phyloP scores from a whole-genome alignment of 1,284 basidiomycete species.

The Testicularia cyperi region DNA sequence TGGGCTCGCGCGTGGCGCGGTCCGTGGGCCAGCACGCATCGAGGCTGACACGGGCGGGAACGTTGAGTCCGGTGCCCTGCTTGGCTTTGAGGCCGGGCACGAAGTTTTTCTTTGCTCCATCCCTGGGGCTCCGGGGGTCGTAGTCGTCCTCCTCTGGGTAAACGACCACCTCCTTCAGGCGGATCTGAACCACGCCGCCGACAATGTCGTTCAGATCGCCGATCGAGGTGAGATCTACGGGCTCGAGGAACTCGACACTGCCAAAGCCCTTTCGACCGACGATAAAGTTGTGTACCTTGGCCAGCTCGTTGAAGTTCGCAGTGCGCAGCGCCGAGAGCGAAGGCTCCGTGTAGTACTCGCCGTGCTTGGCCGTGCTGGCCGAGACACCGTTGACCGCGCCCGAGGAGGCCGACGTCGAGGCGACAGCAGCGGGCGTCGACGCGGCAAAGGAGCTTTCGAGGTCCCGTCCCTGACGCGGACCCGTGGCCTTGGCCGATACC shows the following conservation, averaged over 20 bases:
- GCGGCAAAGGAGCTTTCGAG: slow-evolving; percentile 36
- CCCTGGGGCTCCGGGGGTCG: slow-evolving; percentile 48
- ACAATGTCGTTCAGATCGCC: slow-evolving; percentile 77
- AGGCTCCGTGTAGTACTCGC: slow-evolving; percentile 55
- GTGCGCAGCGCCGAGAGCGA: slow-evolving; percentile 44
- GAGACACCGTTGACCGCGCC: slow-evolving; percentile 5
- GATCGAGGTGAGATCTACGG: slow-evolving; percentile 84
- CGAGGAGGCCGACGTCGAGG: slow-evolving; percentile 3
- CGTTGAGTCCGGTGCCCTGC: slow-evolving; percentile 83
- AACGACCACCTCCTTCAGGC: slow-evolving; percentile 86
- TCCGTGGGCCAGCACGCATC: slow-evolving; percentile 84
- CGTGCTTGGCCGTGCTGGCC: slow-evolving; percentile 23
- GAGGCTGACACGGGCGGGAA: slow-evolving; percentile 77
- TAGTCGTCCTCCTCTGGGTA: slow-evolving; percentile 73
- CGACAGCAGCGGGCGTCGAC: slow-evolving; percentile 3
- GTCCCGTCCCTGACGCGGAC: slow-evolving; percentile 32
- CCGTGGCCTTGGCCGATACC: slow-evolving; percentile 30
- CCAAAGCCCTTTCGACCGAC: slow-evolving; percentile 90
- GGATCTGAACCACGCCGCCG: slow-evolving; percentile 84
- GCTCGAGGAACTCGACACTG: slow-evolving; percentile 81
- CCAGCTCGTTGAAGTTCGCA: slow-evolving; percentile 65
- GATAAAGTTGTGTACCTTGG: slow-evolving; percentile 70
- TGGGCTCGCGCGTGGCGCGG: slow-evolving; percentile 85
- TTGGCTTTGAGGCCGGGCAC: slow-evolving; percentile 65
- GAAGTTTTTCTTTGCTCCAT: slow-evolving; percentile 53